Percentiles rank a stretch among this genome's conserved stretches.
These are phyloP conservation scores for Hymenoscyphus salicellus DNA, from an alignment of 2,329 filamentous ascomycete genomes.

Conservation along the genomic window DNA sequence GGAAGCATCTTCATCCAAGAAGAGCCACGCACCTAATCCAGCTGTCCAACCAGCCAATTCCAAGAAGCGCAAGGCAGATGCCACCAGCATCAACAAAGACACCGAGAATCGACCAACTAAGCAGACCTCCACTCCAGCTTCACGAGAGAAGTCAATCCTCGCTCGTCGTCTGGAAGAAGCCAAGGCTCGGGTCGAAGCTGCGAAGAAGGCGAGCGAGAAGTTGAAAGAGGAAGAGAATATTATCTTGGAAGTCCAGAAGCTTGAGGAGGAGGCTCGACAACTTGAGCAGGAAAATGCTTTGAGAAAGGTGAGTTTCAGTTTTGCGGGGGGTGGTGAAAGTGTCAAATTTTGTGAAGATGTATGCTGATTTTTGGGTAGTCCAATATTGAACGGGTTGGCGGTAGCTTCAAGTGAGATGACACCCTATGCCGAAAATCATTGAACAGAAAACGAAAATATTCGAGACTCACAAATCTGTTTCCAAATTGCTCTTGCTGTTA, in stretches of 20 bases:
- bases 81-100: not conserved
- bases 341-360: too few species aligned
- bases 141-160: not conserved
- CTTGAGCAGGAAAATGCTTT: not conserved
- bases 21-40: not conserved
- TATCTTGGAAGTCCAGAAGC: conserved; percentile 1
- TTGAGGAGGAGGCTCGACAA: conserved; percentile 10
- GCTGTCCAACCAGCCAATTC: not conserved
- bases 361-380: too few species aligned
- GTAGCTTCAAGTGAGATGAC: too few species aligned
- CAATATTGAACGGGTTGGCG: too few species aligned
- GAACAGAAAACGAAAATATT: too few species aligned
- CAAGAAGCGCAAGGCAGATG: conserved; percentile 13
- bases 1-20: not conserved
- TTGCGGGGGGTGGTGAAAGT: not conserved
- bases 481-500: too few species aligned
- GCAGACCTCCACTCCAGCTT: not conserved
- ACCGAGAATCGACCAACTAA: not conserved
- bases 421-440: too few species aligned
- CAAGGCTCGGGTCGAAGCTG: conserved; percentile 6
- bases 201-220: not conserved
- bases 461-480: too few species aligned
- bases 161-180: not conserved
- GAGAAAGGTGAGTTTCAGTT: not conserved
- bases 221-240: conserved; percentile 12